phyloP scores from a whole-genome alignment of 192 early-diverging fungal genomes.

The Coemansia sp. region DNA sequence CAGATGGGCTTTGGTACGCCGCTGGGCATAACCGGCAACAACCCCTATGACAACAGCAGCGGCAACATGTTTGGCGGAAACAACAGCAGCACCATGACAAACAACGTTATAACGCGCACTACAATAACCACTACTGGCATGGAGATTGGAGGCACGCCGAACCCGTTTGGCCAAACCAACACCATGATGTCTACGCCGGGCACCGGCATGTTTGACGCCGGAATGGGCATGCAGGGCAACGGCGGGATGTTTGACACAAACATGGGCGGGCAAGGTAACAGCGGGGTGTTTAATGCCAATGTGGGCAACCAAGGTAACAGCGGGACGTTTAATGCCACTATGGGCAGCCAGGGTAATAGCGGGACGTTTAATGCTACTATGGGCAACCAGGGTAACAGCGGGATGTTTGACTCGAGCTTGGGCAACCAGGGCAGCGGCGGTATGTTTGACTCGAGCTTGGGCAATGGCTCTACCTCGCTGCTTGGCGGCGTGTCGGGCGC shows the following conservation, averaged over 20 bases:
- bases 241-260: conserved; percentile 5
- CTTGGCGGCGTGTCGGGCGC: conserved; percentile 8
- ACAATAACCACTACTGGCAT: conserved; percentile 24
- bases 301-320: too few species aligned
- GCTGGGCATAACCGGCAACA: conserved; percentile 5
- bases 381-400: too few species aligned
- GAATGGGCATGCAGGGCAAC: conserved; percentile 2
- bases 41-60: conserved; percentile 7
- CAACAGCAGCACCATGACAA: conserved; percentile 26
- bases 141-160: conserved; percentile 6
- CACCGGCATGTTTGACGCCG: conserved; percentile 10
- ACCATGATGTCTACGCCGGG: conserved; percentile 8
- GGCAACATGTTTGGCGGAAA: conserved; percentile 7
- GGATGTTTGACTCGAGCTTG: conserved; percentile 10
- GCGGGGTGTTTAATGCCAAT: too few species aligned
- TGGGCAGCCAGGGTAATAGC: too few species aligned
- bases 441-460: conserved; percentile 6
- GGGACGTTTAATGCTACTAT: too few species aligned
- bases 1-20: conserved; percentile 14
- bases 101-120: conserved; percentile 29
- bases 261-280: too few species aligned
- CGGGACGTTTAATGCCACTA: too few species aligned
- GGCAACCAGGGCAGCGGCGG: neutral
- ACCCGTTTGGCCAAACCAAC: conserved; percentile 34
- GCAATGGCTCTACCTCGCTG: neutral